Evolutionary conservation across 208 protist genomes (phyloP), one percentile per base, ranked within the genome.

Genomic region (Acanthamoeba rhysodes): DNA sequence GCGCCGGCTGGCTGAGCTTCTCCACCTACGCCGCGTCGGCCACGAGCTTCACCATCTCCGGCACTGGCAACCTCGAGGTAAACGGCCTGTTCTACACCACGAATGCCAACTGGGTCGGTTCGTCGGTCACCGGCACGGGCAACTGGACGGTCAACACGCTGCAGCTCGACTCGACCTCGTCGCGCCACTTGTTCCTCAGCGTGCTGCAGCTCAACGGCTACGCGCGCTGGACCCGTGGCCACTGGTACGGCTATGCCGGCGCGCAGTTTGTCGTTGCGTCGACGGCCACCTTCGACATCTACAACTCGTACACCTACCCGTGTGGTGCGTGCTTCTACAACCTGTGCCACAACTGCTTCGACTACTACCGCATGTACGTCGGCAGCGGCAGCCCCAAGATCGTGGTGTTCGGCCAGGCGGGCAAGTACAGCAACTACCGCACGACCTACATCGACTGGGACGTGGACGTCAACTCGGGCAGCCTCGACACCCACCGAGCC

Each of bases 331-430:
- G 88, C 88, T 78, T 62, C n/a, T 93, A 93, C 70, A 57, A 57
- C 88, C 57, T 80, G 88, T 78, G 88, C 34, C 88, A 93, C 62
- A 78, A 80, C 66, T 93, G 88, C 88, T 93, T 93, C 88, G n/a
- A 27, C 24, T 93, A 93, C 70, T 93, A 59, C 45, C 70, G 66
- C 62, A 93, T 93, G 88, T 34, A 53, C 59, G 87, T 76, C 37
- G 87, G 41, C 41, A 80, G 45, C 53, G 62, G 32, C 29, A 32
- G 53, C 45, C 88, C 88, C 66, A 93, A 57, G 70, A 80, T 93
- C 66, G 66, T 93, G 6, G 88, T 93, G 37, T 57, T 80, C 18
- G 88, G 88, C 88, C 48, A 53, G 18, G 16, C 29, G 88, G 70
- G 50, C 88, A 93, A 93, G 70, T 57, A 80, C 66, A 37, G 18